Evolutionary conservation across 2,329 filamentous ascomycete genomes (phyloP).

Genomic region (Tolypocladium sp.): DNA sequence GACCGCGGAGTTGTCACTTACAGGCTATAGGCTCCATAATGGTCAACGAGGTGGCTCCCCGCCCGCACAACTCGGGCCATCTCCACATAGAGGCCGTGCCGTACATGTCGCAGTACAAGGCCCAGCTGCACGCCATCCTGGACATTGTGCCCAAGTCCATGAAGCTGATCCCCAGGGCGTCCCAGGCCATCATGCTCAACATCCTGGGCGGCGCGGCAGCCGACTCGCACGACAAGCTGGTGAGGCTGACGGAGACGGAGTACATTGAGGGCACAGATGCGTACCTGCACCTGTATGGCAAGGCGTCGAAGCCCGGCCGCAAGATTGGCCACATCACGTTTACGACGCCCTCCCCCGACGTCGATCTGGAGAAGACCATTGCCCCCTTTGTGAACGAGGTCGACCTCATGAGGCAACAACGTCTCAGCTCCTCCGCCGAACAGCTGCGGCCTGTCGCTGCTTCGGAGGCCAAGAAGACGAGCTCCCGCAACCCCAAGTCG

Average conservation of each 20-base stretch:
- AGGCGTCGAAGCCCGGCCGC: constrained; percentile 74
- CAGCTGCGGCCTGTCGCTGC: constrained; percentile 22
- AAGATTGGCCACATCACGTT: constrained; percentile 96
- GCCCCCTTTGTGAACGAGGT: constrained; percentile 61
- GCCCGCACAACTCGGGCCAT: constrained; percentile 85
- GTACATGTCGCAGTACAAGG: constrained; percentile 76
- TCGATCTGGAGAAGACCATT: constrained; percentile 49
- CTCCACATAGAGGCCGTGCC: constrained; percentile 89
- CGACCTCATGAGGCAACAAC: constrained; percentile 48
- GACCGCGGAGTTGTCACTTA: constrained; percentile 3
- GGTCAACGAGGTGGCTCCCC: constrained; percentile 79
- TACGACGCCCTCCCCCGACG: constrained; percentile 56
- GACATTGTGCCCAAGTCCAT: constrained; percentile 50
- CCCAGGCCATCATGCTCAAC: constrained; percentile 67
- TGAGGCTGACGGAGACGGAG: constrained; percentile 33
- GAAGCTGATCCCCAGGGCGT: constrained; percentile 41
- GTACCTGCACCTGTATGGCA: constrained; percentile 82
- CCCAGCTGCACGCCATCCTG: constrained; percentile 79
- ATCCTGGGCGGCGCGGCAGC: constrained; percentile 61
- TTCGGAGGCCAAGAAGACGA: constrained; percentile 8
- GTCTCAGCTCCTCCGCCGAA: constrained; percentile 31
- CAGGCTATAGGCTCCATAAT: constrained; percentile 44
- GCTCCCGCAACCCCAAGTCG: constrained; percentile 15
- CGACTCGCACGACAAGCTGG: constrained; percentile 50
- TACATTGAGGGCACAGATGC: constrained; percentile 38